Evolutionary conservation across 1,284 basidiomycete species (phyloP).

Genomic region (Cryptococcus depauperatus): DNA sequence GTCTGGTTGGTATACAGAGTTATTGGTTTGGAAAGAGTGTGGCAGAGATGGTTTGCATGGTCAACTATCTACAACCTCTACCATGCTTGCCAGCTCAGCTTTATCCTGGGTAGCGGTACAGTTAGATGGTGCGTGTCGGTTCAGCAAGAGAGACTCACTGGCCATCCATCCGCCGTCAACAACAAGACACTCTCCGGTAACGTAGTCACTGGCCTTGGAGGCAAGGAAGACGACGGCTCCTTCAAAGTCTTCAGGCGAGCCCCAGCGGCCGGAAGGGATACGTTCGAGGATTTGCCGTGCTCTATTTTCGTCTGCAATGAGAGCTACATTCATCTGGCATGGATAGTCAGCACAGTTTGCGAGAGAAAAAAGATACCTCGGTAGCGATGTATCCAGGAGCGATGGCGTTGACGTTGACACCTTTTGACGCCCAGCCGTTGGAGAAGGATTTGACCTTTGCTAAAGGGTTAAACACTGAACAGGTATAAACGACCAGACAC

Average conservation of each 20-base stretch:
- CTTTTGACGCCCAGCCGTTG: constrained; percentile 67
- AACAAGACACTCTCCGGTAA: constrained; percentile 65
- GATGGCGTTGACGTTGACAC: constrained; percentile 80
- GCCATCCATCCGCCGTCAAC: constrained; percentile 48
- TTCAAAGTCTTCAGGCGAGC: constrained; percentile 76
- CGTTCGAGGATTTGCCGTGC: constrained; percentile 83
- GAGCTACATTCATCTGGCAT: constrained; percentile 42
- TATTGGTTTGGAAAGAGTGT: too few species aligned
- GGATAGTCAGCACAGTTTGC: background rate
- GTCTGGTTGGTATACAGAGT: too few species aligned
- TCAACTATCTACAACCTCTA: too few species aligned
- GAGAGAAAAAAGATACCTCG: constrained; percentile 55
- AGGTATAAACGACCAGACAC: too few species aligned
- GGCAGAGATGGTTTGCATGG: too few species aligned
- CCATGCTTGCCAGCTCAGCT: too few species aligned
- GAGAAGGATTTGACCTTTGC: constrained; percentile 45
- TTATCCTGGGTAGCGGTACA: too few species aligned
- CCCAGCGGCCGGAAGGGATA: constrained; percentile 89
- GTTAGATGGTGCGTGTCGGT: too few species aligned
- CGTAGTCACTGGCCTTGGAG: constrained; percentile 74
- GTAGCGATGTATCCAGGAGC: constrained; percentile 89
- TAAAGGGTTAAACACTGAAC: background rate
- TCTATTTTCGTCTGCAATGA: constrained; percentile 42
- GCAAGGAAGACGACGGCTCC: constrained; percentile 87
- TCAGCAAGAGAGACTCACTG: too few species aligned